Base-by-base conservation (phyloP, 1,284 basidiomycete species). In the Phellopilus nigrolimitatus region DNA sequence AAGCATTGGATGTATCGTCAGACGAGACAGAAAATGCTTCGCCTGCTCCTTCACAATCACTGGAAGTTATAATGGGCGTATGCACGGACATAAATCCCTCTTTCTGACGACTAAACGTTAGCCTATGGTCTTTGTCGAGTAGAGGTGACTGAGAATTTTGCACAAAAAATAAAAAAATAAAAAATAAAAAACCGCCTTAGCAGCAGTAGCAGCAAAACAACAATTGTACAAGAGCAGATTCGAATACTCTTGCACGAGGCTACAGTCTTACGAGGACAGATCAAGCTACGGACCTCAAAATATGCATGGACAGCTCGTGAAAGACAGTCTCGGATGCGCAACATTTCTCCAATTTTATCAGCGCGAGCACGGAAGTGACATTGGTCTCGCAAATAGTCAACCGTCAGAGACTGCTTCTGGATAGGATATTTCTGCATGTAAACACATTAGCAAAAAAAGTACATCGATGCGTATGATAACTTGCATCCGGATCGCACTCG, bases 1-100 rank as follows among this genome's bases (percentile, higher is more conserved):
- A 34, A 17, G 27, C 27, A 15, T 54, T 64, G 38, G 61, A 71
- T 19, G 19, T 36, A 12, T 30, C 33, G 21, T 53, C 47, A 60
- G 49, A 61, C 7, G 73, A 69, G 31, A 97, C 73, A 10, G 79
- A 78, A 66, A 99, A 99, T 1, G 90, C 83, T 68, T 98, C 94
- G 15, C 97, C 95, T 3, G 90, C 95, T n/a, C 95, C 97, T 72
- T 99, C 95, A 58, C 94, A 95, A 67, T 99, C 97, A 57, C 84
- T 92, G 6, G 83, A 80, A 0, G 95, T 98, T 33, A 97, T 71
- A 38, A 98, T 76, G 0, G 97, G 95, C 0, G 93, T 88, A 59
- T 95, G 85, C 13, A 82, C 75, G 60, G 89, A 82, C 41, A 76
- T 70, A 65, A 97, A 98, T 27, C 84, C 90, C 67, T 90, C 76